A percentile compares a stretch with the other conserved stretches of the same genome.
phyloP scores from a whole-genome alignment of 1,139 yeast species.

The Magnusiomyces suaveolens region DNA sequence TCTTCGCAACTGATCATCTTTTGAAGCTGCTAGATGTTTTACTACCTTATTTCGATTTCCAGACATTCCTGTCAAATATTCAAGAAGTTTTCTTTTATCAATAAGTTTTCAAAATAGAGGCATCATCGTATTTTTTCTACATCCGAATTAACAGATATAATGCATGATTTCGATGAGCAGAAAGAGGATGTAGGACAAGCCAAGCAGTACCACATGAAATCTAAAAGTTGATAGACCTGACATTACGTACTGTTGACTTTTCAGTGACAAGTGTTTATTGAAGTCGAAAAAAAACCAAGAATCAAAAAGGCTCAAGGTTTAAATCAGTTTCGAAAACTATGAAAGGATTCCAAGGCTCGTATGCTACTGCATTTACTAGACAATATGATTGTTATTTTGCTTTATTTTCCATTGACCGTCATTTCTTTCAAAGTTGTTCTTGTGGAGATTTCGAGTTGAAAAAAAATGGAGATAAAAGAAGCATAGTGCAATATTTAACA shows the following conservation, averaged over 20 bases:
- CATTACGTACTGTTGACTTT: not conserved
- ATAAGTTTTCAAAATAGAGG: constrained; percentile 18
- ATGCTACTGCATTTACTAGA: no score
- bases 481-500: no score
- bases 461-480: no score
- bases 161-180: constrained; percentile 43
- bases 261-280: not conserved
- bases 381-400: no score
- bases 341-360: no score
- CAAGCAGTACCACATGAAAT: not conserved
- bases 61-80: constrained; percentile 51
- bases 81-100: constrained; percentile 34
- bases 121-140: constrained; percentile 19
- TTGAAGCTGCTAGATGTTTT: constrained; percentile 34
- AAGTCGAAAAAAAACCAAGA: not conserved
- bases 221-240: not conserved
- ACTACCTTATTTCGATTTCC: constrained; percentile 52
- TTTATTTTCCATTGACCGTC: no score
- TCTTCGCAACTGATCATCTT: constrained; percentile 25
- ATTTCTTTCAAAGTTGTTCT: no score
- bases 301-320: constrained; percentile 2
- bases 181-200: constrained; percentile 27
- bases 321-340: constrained; percentile 11
- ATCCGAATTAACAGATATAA: constrained; percentile 39
- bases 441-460: no score